Evolutionary conservation across 495 filamentous ascomycete genomes (phyloP).

Genomic region (Aspergillus diversus): DNA sequence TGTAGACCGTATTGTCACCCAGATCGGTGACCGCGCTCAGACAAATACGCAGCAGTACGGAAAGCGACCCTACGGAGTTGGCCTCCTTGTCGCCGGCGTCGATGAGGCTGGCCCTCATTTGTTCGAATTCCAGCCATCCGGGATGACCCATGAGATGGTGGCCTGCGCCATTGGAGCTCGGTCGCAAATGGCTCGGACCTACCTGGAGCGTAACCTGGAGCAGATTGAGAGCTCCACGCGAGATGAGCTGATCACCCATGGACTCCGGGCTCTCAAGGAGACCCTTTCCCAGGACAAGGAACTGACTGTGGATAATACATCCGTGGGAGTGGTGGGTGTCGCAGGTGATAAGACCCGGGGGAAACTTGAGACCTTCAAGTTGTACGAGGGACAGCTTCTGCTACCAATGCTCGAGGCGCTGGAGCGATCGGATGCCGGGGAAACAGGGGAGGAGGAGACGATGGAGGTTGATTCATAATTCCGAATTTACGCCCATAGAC

Average conservation of each 20-base stretch:
- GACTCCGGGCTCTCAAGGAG: slow-evolving; percentile 90
- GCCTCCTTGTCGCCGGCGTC: slow-evolving; percentile 88
- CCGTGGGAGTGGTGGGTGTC: slow-evolving; percentile 79
- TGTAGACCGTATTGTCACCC: slow-evolving; percentile 79
- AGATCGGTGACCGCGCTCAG: slow-evolving; percentile 96
- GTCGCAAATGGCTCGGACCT: slow-evolving; percentile 96
- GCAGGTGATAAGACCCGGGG: slow-evolving; percentile 51
- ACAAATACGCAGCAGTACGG: slow-evolving; percentile 98
- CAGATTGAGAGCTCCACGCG: slow-evolving; percentile 70
- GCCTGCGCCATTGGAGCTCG: slow-evolving; percentile 94
- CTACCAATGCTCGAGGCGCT: slow-evolving; percentile 64
- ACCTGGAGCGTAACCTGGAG: slow-evolving; percentile 89
- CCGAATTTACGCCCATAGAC: slow-evolving; percentile 41
- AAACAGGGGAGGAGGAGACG: slow-evolving; percentile 62
- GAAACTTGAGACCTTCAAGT: slow-evolving; percentile 79
- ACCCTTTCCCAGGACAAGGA: slow-evolving; percentile 95
- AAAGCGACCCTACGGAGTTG: slow-evolving; percentile 94
- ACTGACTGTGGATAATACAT: slow-evolving; percentile 94
- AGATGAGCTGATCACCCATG: slow-evolving; percentile 90
- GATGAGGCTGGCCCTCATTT: slow-evolving; percentile 92
- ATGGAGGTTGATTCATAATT: slow-evolving; percentile 85
- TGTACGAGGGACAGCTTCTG: slow-evolving; percentile 89
- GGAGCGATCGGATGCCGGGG: slow-evolving; percentile 73
- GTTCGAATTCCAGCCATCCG: slow-evolving; percentile 97
- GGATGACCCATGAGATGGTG: slow-evolving; percentile 94